phyloP scores from a whole-genome alignment of 495 filamentous ascomycete species.

The Amphirosellinia nigrospora region DNA sequence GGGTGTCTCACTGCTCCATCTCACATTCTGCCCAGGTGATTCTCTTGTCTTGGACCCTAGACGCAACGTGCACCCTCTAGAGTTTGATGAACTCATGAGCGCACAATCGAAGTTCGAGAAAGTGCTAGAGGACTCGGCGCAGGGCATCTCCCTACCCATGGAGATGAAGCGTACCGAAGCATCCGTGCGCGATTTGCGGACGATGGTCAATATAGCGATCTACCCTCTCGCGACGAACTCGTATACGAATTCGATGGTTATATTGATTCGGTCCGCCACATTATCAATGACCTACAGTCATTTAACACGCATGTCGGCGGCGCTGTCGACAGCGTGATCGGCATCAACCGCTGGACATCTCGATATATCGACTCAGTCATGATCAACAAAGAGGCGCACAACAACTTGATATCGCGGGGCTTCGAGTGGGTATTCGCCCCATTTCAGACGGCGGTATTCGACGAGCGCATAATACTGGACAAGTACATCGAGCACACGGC shows the following conservation, averaged over 20 bases:
- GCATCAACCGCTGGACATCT: slow-evolving; percentile 65
- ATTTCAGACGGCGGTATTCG: slow-evolving; percentile 61
- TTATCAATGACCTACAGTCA: slow-evolving; percentile 62
- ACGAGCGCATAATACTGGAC: slow-evolving; percentile 59
- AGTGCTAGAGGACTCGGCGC: slow-evolving; percentile 64
- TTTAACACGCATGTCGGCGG: slow-evolving; percentile 74
- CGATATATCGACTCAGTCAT: slow-evolving; percentile 66
- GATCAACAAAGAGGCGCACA: slow-evolving; percentile 45
- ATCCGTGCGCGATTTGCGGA: slow-evolving; percentile 74
- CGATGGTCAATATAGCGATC: slow-evolving; percentile 60
- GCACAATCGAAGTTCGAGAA: slow-evolving; percentile 70
- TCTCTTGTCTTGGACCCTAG: slow-evolving; percentile 8
- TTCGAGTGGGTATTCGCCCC: slow-evolving; percentile 55
- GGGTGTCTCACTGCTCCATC: slow-evolving; percentile 59
- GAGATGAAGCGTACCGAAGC: slow-evolving; percentile 75
- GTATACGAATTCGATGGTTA: slow-evolving; percentile 71
- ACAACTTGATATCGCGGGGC: slow-evolving; percentile 39
- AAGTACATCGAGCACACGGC: slow-evolving; percentile 69
- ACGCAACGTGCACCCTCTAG: slow-evolving; percentile 44
- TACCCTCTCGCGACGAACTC: slow-evolving; percentile 61
- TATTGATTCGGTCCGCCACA: slow-evolving; percentile 63
- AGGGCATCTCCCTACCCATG: slow-evolving; percentile 64
- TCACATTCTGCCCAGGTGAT: slow-evolving; percentile 63
- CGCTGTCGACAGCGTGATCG: slow-evolving; percentile 72
- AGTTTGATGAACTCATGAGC: slow-evolving; percentile 71